phyloP scores from a whole-genome alignment of 2,329 filamentous ascomycete genomes.

The Aspergillus pseudotamarii region DNA sequence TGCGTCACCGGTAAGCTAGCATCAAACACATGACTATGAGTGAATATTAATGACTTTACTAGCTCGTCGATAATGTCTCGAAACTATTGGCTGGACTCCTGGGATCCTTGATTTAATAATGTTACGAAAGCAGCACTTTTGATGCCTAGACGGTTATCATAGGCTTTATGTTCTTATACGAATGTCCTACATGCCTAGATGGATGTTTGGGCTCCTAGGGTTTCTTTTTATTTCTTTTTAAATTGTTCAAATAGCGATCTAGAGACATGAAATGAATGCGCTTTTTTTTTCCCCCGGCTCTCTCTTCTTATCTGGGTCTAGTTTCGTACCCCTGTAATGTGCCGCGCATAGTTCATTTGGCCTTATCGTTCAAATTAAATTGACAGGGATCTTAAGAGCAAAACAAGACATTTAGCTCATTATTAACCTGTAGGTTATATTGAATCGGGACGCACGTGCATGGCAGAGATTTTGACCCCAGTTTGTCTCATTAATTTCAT shows the following conservation, averaged over 20 bases:
- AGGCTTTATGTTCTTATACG: background rate
- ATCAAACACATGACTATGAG: too few species aligned
- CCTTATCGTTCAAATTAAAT: background rate
- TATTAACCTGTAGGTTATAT: background rate
- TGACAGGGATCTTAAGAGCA: background rate
- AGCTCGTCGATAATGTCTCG: slow-evolving; percentile 35
- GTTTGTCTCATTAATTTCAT: background rate
- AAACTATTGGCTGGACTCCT: slow-evolving; percentile 31
- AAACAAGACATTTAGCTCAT: background rate
- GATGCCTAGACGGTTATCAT: background rate
- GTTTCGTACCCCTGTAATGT: background rate
- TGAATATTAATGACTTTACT: background rate
- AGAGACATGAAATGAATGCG: background rate
- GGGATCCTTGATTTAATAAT: slow-evolving; percentile 19
- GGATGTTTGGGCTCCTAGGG: background rate
- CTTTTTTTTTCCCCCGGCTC: background rate
- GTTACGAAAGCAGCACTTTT: background rate
- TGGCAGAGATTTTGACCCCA: background rate
- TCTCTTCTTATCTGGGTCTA: background rate
- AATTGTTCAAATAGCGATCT: background rate
- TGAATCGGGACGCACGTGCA: background rate
- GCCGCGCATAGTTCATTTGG: background rate
- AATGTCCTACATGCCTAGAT: background rate
- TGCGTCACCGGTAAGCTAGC: slow-evolving; percentile 34
- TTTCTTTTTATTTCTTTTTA: background rate